These are phyloP conservation scores for Tylopilus plumbeoviolaceoides DNA, from an alignment of 768 basidiomycete genomes.

Conservation along the genomic window DNA sequence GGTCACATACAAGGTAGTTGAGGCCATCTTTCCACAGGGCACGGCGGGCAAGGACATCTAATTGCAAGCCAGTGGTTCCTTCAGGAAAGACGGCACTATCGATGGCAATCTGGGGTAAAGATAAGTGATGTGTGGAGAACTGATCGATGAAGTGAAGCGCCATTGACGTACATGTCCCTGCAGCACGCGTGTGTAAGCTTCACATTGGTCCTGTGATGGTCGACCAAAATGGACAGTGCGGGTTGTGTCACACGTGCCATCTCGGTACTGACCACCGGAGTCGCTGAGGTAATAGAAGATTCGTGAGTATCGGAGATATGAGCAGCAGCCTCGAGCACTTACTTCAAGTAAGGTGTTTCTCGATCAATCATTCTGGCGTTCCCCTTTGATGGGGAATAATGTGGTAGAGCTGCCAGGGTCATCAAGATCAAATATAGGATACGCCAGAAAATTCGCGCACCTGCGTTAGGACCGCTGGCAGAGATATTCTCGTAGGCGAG, in stretches of 20 bases:
- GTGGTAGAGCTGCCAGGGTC: slow-evolving; percentile 65
- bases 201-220: slow-evolving; percentile 80
- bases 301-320: slow-evolving; percentile 15
- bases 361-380: slow-evolving; percentile 71
- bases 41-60: slow-evolving; percentile 87
- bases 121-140: slow-evolving; percentile 13
- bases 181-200: slow-evolving; percentile 91
- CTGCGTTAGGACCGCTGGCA: slow-evolving; percentile 84
- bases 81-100: slow-evolving; percentile 88
- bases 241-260: slow-evolving; percentile 87
- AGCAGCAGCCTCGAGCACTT: slow-evolving; percentile 26
- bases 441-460: slow-evolving; percentile 29
- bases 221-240: slow-evolving; percentile 83
- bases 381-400: slow-evolving; percentile 77
- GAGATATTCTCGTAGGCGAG: slow-evolving; percentile 89
- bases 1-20: slow-evolving; percentile 62
- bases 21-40: slow-evolving; percentile 84
- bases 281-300: slow-evolving; percentile 50
- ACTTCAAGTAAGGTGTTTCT: slow-evolving; percentile 87
- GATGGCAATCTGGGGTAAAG: slow-evolving; percentile 69
- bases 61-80: slow-evolving; percentile 76
- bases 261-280: slow-evolving; percentile 85
- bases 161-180: slow-evolving; percentile 83
- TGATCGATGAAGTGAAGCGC: slow-evolving; percentile 16
- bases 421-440: not conserved